Percentiles rank a stretch among this genome's conserved stretches.
Evolutionary conservation across 1,284 basidiomycete genomes (phyloP).

Genomic region (Rhodotorula mucilaginosa): DNA sequence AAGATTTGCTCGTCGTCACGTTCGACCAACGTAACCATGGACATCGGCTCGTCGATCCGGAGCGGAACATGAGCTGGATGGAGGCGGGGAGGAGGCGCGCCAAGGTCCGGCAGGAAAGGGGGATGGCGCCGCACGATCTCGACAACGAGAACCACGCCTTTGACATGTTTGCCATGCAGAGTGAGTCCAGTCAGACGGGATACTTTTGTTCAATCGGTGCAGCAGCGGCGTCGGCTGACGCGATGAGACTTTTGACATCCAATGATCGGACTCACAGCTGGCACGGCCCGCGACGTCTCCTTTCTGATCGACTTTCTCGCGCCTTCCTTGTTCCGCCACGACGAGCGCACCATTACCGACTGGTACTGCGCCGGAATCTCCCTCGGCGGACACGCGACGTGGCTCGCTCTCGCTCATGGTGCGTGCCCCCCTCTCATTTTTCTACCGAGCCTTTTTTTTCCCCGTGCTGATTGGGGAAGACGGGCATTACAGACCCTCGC

Average conservation of each 20-base stretch:
- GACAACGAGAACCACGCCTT: slow-evolving; percentile 39
- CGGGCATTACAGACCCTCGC: slow-evolving; percentile 59
- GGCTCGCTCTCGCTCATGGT: slow-evolving; percentile 68
- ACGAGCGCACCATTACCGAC: slow-evolving; percentile 62
- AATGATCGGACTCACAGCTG: slow-evolving; percentile 47
- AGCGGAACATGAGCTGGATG: slow-evolving; percentile 48
- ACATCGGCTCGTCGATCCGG: slow-evolving; percentile 44
- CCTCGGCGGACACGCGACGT: slow-evolving; percentile 73
- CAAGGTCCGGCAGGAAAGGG: slow-evolving; percentile 38
- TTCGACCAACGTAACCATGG: slow-evolving; percentile 52
- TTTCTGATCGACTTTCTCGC: slow-evolving; percentile 78
- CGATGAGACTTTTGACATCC: neutral
- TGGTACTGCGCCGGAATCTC: slow-evolving; percentile 70
- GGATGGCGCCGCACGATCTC: slow-evolving; percentile 43
- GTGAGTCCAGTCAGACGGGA: slow-evolving; percentile 21
- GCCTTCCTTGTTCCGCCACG: slow-evolving; percentile 69
- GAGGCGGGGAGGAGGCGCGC: slow-evolving; percentile 46
- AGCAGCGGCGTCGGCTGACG: neutral
- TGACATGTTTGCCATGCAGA: slow-evolving; percentile 49
- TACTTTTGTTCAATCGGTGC: neutral
- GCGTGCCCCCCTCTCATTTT: slow-evolving; percentile 28
- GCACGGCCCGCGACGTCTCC: slow-evolving; percentile 71
- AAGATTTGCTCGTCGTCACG: slow-evolving; percentile 47
- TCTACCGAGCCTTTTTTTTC: slow-evolving; percentile 5
- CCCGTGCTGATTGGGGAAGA: too few relatives aligned